Conservation (phyloP, 2,329 filamentous ascomycete genomes). For the Chrysoporthe cubensis region DNA sequence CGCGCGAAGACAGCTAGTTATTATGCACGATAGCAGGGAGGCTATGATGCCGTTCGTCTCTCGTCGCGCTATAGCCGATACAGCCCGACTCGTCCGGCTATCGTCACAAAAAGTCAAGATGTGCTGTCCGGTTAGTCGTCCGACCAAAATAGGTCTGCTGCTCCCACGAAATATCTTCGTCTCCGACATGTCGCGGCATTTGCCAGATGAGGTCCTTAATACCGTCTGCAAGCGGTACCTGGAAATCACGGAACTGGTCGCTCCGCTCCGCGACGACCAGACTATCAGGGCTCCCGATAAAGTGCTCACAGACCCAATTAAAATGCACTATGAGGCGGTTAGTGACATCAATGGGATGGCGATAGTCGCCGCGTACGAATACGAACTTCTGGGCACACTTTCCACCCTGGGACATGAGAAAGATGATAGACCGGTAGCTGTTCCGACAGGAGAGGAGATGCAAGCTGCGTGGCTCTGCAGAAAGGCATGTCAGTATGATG, state of each 20-base stretch:
- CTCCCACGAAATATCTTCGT: conserved; percentile 20
- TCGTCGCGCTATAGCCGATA: neutral
- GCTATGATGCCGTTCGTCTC: conserved; percentile 35
- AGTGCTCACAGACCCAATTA: conserved; percentile 20
- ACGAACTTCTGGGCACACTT: conserved; percentile 17
- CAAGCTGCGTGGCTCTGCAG: conserved; percentile 27
- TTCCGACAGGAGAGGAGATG: neutral
- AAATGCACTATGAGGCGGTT: conserved; percentile 20
- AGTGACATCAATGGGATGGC: conserved; percentile 30
- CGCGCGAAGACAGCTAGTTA: conserved; percentile 36
- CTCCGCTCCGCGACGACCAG: conserved; percentile 12
- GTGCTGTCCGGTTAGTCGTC: neutral
- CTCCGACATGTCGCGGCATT: conserved; percentile 34
- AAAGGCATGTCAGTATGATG: conserved; percentile 28
- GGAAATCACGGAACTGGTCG: conserved; percentile 22
- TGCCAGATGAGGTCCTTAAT: conserved; percentile 33
- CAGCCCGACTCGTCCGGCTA: neutral
- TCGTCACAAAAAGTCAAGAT: neutral
- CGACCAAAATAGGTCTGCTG: neutral
- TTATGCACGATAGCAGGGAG: conserved; percentile 31
- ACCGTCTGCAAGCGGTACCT: conserved; percentile 30
- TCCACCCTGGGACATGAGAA: conserved; percentile 11
- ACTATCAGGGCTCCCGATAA: conserved; percentile 31
- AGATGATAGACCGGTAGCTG: no score
- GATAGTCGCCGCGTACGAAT: conserved; percentile 30